Evolutionary conservation across 1,284 basidiomycete genomes (phyloP).

Genomic region (Somion occarium): DNA sequence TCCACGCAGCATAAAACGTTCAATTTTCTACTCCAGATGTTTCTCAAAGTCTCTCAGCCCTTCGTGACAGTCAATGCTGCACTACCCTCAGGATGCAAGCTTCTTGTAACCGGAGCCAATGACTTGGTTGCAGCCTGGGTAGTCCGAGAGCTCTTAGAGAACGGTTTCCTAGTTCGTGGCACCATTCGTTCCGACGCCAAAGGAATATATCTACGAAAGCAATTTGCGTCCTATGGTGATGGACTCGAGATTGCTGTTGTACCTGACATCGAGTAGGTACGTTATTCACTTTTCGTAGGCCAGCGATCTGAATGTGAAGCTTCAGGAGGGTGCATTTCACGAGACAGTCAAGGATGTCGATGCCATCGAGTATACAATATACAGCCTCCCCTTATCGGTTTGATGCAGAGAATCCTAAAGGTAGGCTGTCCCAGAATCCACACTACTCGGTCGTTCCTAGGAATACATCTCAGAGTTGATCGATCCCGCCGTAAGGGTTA

Average conservation of each 20-base stretch:
- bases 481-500: constrained; percentile 60
- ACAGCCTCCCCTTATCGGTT: constrained; percentile 47
- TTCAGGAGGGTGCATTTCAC: constrained; percentile 48
- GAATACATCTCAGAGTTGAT: constrained; percentile 55
- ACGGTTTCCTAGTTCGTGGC: constrained; percentile 37
- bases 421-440: no score
- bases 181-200: constrained; percentile 43
- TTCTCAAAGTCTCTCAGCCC: no score
- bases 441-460: no score
- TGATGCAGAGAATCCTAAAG: constrained; percentile 31
- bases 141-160: constrained; percentile 24
- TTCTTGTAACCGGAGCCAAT: constrained; percentile 27
- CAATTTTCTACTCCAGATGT: no score
- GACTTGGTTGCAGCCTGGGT: constrained; percentile 30
- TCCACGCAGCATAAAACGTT: no score
- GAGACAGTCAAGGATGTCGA: constrained; percentile 65
- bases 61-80: constrained; percentile 9
- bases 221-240: not conserved
- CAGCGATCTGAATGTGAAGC: constrained; percentile 9
- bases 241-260: not conserved
- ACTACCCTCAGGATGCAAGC: constrained; percentile 19
- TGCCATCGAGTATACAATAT: constrained; percentile 52
- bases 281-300: constrained; percentile 21
- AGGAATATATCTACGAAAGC: constrained; percentile 33
- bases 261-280: constrained; percentile 20